Percentiles rank a stretch among this genome's conserved stretches.
These are phyloP conservation scores for Apiospora marii DNA, from an alignment of 2,329 filamentous ascomycete species.

Conservation along the genomic window DNA sequence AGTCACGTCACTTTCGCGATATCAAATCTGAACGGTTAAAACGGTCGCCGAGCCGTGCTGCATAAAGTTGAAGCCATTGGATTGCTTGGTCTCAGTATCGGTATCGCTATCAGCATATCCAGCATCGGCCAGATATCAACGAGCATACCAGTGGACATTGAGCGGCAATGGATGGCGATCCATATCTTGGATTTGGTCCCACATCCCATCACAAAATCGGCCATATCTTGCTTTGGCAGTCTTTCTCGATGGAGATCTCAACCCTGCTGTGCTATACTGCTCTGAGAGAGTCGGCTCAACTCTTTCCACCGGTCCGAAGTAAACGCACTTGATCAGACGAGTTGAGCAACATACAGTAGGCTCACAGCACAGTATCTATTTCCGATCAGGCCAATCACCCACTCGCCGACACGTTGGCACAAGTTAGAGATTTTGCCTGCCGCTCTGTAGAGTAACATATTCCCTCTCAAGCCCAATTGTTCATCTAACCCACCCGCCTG, in stretches of 20 bases:
- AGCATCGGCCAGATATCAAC: too few species aligned
- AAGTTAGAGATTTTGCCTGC: neutral
- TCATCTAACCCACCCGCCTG: neutral
- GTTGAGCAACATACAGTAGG: neutral
- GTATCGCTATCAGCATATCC: neutral
- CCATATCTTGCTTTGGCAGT: neutral
- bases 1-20: neutral
- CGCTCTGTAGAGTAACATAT: neutral
- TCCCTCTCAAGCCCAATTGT: neutral
- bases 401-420: neutral
- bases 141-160: neutral
- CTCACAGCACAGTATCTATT: neutral
- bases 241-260: neutral
- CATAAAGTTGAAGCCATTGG: neutral
- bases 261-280: neutral
- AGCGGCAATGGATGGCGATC: neutral
- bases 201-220: neutral
- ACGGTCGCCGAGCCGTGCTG: slow-evolving; percentile 9
- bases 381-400: neutral
- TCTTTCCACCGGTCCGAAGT: neutral
- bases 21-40: neutral
- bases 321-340: too few species aligned
- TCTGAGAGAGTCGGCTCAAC: neutral
- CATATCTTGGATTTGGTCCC: neutral
- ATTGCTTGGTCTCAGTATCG: neutral